phyloP scores from a whole-genome alignment of 2,329 filamentous ascomycete genomes.

The Blastomyces gilchristii region DNA sequence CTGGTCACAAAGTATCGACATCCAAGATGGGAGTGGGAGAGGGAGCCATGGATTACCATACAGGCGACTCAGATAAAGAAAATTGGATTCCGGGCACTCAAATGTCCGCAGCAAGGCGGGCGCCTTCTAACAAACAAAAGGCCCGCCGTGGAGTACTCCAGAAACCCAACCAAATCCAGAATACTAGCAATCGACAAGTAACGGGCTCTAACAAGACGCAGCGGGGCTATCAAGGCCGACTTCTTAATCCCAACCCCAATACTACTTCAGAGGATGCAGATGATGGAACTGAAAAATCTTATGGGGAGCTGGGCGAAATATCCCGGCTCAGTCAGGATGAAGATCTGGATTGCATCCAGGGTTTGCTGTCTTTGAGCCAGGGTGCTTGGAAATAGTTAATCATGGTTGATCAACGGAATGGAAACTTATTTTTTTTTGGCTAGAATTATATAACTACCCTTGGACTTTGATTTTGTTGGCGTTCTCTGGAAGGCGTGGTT shows the following conservation, averaged over 20 bases:
- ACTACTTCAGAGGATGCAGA: constrained; percentile 28
- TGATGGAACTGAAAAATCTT: constrained; percentile 17
- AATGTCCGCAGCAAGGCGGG: constrained; percentile 30
- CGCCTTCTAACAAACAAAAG: constrained; percentile 18
- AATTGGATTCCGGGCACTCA: constrained; percentile 59
- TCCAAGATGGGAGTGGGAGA: constrained; percentile 14
- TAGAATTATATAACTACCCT: not conserved
- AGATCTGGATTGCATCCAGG: constrained; percentile 81
- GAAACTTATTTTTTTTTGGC: not conserved
- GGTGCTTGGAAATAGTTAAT: constrained; percentile 67
- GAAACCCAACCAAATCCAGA: constrained; percentile 28
- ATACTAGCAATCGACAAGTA: constrained; percentile 13
- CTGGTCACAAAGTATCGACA: constrained; percentile 24
- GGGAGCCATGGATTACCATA: constrained; percentile 29
- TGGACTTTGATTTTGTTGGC: constrained; percentile 1
- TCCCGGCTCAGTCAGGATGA: constrained; percentile 64
- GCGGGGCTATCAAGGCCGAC: constrained; percentile 18
- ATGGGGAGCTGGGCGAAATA: constrained; percentile 46
- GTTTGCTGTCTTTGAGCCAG: constrained; percentile 78
- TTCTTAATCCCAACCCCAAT: constrained; percentile 18
- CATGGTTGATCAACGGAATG: not conserved
- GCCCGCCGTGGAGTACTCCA: constrained; percentile 34
- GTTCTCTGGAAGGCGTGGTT: not conserved
- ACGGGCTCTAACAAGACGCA: constrained; percentile 20
- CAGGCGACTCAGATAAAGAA: constrained; percentile 83